Base-by-base conservation (phyloP, 768 basidiomycete species). In the Dentipellis sp. region DNA sequence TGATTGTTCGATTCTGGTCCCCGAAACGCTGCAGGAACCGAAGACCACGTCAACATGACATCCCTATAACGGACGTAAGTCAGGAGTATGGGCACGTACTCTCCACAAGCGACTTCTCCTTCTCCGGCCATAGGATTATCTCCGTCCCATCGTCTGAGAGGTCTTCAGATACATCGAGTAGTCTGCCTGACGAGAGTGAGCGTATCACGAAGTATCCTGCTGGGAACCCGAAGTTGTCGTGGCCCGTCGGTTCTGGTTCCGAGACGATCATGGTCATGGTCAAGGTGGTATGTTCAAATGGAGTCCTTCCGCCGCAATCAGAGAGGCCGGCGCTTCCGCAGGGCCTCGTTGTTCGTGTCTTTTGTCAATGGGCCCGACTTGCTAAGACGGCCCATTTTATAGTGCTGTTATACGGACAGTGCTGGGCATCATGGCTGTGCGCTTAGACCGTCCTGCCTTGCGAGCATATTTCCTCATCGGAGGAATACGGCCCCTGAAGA, bases 41-140 rank as follows among this genome's bases (percentile, higher is more conserved):
- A 42, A 2, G 12, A 57, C 42, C 47, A 49, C 46, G 47, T 42
- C 23, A 50, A 59, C 45, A 29, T 29, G 50, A 59, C 45, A 29
- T 29, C 29, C 29, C 29, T 6, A 29, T 29, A 6, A 35, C 47
- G 2, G 1, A 29, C 21, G 39, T 11, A 19, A 38, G 8, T 3
- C 29, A 40, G 51, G 9, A 52, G 11, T 29, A 12, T 17, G 5
- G 46, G 29, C 16, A 22, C 67, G 68, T 50, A 88, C 90, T 76
- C 75, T 92, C 89, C 1, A 92, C 89, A 4, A 90, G 72, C 3
- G 86, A 88, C 10, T 70, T 80, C 60, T 92, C 91, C 58, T 81
- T 89, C 68, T 83, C 82, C 3, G 81, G 78, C 78, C 79, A 91
- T 5, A 92, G 71, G 50, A 82, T 72, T 53, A 90, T 64, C 52